Conservation (phyloP, 163 green algal species). For the Scenedesmus sp. region DNA sequence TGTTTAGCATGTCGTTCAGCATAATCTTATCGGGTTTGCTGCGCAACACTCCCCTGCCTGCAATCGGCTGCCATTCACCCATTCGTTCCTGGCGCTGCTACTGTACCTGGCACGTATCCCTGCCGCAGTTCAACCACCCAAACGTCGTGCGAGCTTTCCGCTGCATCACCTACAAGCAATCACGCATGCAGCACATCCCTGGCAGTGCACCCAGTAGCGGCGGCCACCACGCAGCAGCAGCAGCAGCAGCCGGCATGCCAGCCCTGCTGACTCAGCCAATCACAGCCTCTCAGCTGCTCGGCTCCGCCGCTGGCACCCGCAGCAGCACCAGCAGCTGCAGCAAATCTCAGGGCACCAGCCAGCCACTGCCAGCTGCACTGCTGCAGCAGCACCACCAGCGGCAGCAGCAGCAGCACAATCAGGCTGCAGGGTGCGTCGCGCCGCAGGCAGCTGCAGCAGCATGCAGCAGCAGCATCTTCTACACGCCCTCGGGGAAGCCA, state of each 20-base stretch:
- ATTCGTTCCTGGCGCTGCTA: too few species aligned
- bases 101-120: too few species aligned
- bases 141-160: slow-evolving; percentile 19
- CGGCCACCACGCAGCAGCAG: background rate
- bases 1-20: too few species aligned
- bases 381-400: background rate
- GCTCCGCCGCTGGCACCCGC: background rate
- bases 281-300: background rate
- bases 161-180: slow-evolving; percentile 26
- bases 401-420: background rate
- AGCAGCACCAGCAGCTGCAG: background rate
- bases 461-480: background rate
- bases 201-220: background rate
- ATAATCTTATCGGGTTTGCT: too few species aligned
- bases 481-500: background rate
- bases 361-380: background rate
- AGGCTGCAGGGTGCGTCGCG: background rate
- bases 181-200: background rate
- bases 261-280: background rate
- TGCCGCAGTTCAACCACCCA: background rate
- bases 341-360: background rate
- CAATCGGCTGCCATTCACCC: too few species aligned
- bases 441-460: background rate
- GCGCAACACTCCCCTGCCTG: too few species aligned
- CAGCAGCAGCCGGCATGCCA: background rate